Evolutionary conservation across 108 stramenopile species (phyloP), one percentile per base, ranked within the genome.

Genomic region (Nitzschia sp.): DNA sequence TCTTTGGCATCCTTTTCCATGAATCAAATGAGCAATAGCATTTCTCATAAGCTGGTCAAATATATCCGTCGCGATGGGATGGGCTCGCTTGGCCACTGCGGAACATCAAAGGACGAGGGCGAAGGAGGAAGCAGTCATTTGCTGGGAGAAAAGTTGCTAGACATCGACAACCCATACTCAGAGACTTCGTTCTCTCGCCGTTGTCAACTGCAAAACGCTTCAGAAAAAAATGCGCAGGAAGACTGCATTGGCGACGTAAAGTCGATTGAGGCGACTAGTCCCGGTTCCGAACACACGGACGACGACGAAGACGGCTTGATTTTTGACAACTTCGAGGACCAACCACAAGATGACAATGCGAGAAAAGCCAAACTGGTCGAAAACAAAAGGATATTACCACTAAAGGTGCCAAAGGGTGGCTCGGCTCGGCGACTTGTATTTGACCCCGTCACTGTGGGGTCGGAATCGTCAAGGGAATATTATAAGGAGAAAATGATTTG

Each of bases 121-220:
- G 49, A 51, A 51, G 49, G 49, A 51, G 21, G 18, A 15, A n/a
- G n/a, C n/a, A n/a, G n/a, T n/a, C n/a, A n/a, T n/a, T 42, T 51
- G 17, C 49, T 51, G 11, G 49, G 49, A 9, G 49, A n/a, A 19
- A 19, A 51, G 4, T 23, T 51, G 17, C 21, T 51, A 19, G 49
- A 51, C 49, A 42, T 15, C 8, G 8, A 8, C 15, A 42, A 8
- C 38, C 15, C 38, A 11, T 8, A 42, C 8, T 11, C 8, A 11
- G 38, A 42, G 38, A 11, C 38, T 15, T 11, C 38, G 11, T 8
- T 15, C 15, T 42, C 38, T 8, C 38, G 15, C 8, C 11, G 38
- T 42, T 15, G 38, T 42, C 15, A 8, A 42, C 15, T 42, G 38
- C 11, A 42, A 15, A 42, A 42, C 8, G 11, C 38, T 42, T 42